Conservation (phyloP, 1,284 basidiomycete species). For the Ustilago sp. region DNA sequence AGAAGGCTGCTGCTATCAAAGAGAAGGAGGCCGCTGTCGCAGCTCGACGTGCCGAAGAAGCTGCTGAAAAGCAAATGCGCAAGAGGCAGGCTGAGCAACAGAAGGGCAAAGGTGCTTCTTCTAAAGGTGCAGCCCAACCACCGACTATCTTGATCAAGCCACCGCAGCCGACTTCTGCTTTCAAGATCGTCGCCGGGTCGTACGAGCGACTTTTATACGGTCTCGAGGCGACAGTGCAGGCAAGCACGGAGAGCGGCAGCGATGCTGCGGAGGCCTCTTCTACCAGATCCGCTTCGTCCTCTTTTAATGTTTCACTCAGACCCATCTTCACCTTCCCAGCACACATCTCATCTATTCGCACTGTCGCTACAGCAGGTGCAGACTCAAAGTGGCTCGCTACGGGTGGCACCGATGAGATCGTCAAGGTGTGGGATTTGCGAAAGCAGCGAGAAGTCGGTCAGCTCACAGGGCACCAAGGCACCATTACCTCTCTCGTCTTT, state of each 20-base stretch:
- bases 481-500: slow-evolving; percentile 88
- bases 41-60: slow-evolving; percentile 30
- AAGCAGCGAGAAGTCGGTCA: slow-evolving; percentile 91
- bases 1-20: slow-evolving; percentile 46
- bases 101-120: slow-evolving; percentile 27
- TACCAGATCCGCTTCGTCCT: slow-evolving; percentile 18
- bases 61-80: slow-evolving; percentile 25
- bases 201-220: slow-evolving; percentile 97
- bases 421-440: slow-evolving; percentile 97
- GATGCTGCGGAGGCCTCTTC: slow-evolving; percentile 27
- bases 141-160: slow-evolving; percentile 45
- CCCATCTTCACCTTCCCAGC: slow-evolving; percentile 97
- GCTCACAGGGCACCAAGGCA: slow-evolving; percentile 91
- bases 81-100: slow-evolving; percentile 32
- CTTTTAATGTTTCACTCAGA: slow-evolving; percentile 70
- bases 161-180: slow-evolving; percentile 68
- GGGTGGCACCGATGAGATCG: slow-evolving; percentile 91
- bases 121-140: slow-evolving; percentile 9
- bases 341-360: slow-evolving; percentile 90
- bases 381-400: slow-evolving; percentile 88
- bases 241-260: slow-evolving; percentile 59
- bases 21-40: slow-evolving; percentile 35
- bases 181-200: slow-evolving; percentile 88
- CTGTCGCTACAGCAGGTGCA: slow-evolving; percentile 77
- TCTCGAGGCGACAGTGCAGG: slow-evolving; percentile 77